Evolutionary conservation across 2,329 filamentous ascomycete genomes (phyloP).

Genomic region (Arthrobotrys musiformis): DNA sequence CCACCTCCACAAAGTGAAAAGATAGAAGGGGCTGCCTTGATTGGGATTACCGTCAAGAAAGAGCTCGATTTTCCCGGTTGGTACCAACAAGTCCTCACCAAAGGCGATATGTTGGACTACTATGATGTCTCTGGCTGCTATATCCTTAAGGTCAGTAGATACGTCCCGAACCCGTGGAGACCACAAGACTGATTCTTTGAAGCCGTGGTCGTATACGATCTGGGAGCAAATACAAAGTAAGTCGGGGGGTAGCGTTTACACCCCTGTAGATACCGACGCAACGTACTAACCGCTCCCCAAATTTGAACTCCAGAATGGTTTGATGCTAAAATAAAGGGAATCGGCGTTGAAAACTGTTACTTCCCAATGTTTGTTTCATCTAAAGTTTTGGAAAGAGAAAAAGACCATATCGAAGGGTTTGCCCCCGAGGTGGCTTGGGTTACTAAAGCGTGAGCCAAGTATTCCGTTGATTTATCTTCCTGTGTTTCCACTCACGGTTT

Average conservation of each 20-base stretch:
- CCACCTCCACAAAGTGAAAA: slow-evolving; percentile 64
- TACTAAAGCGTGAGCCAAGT: slow-evolving; percentile 75
- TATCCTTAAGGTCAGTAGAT: slow-evolving; percentile 75
- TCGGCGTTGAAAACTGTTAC: slow-evolving; percentile 94
- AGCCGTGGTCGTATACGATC: slow-evolving; percentile 74
- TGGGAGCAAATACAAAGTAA: slow-evolving; percentile 74
- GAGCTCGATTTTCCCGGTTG: slow-evolving; percentile 88
- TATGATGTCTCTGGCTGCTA: slow-evolving; percentile 98
- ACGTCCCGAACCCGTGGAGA: background rate
- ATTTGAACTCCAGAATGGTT: slow-evolving; percentile 57
- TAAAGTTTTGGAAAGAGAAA: slow-evolving; percentile 86
- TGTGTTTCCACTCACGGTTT: slow-evolving; percentile 1
- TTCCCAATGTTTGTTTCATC: slow-evolving; percentile 96
- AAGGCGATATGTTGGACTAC: slow-evolving; percentile 97
- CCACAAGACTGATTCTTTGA: slow-evolving; percentile 18
- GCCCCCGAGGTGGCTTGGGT: slow-evolving; percentile 92
- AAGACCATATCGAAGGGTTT: slow-evolving; percentile 98
- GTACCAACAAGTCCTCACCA: slow-evolving; percentile 98
- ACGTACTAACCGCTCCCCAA: background rate
- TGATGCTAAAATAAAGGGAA: slow-evolving; percentile 76
- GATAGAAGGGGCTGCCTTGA: slow-evolving; percentile 73
- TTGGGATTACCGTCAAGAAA: slow-evolving; percentile 88
- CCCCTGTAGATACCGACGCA: no score
- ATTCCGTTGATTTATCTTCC: background rate
- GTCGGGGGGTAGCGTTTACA: no score